Evolutionary conservation across 225 moss, liverwort and hornwort genomes (phyloP).

Genomic region (Pleurozium schreberi): DNA sequence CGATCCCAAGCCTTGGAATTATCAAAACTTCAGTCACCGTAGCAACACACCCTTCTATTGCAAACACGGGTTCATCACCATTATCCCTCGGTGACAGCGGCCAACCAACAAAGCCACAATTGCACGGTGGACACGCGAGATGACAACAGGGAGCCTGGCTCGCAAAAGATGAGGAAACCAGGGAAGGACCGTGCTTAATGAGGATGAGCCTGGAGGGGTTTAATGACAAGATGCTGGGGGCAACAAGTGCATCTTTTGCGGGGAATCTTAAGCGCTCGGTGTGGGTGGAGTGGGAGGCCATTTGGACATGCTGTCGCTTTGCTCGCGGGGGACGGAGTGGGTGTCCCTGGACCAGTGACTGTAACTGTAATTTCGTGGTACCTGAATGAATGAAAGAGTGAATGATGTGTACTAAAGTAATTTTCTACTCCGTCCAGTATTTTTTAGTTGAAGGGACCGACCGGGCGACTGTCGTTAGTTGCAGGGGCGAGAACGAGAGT

Average conservation of each 20-base stretch:
- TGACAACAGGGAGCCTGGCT: not conserved
- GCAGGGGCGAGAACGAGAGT: not conserved
- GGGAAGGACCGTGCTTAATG: not conserved
- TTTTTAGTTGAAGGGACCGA: not conserved
- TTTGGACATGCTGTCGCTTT: not conserved
- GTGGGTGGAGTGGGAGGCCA: not conserved
- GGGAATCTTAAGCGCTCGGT: slow-evolving; percentile 8
- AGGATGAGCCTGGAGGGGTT: not conserved
- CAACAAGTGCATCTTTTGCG: not conserved
- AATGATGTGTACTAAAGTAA: not conserved
- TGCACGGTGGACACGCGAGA: not conserved
- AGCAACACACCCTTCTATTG: not conserved
- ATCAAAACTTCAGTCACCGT: not conserved
- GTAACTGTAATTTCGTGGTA: not conserved
- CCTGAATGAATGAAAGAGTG: not conserved
- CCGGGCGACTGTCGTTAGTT: not conserved
- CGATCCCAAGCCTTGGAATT: not conserved
- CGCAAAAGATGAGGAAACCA: not conserved
- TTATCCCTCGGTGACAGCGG: not conserved
- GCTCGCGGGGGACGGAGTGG: no score
- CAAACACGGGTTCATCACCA: not conserved
- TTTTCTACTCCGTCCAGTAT: no score
- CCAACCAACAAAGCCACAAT: not conserved
- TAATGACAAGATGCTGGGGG: not conserved
- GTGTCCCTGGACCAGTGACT: not conserved